A percentile compares a stretch with the other conserved stretches of the same genome.
Conservation (phyloP, 2,329 filamentous ascomycete species). For the Alternaria hordeiaustralica region DNA sequence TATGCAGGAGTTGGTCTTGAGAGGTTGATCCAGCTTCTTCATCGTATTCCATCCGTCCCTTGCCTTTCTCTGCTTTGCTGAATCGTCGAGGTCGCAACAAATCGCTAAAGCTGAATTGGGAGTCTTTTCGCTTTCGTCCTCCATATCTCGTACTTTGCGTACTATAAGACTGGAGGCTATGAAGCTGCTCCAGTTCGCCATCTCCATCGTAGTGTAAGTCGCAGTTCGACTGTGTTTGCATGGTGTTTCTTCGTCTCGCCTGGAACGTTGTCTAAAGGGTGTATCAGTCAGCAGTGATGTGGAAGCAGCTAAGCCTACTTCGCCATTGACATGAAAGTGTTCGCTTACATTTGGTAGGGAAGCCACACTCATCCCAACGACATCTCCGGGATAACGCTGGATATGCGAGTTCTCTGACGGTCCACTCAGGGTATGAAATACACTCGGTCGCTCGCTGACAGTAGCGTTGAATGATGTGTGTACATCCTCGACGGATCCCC, state of each 20-base stretch:
- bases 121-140: slow-evolving; percentile 9
- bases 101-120: slow-evolving; percentile 1
- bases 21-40: background rate
- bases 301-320: slow-evolving; percentile 9
- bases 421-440: background rate
- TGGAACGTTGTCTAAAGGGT: slow-evolving; percentile 6
- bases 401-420: background rate
- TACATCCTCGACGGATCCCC: slow-evolving; percentile 1
- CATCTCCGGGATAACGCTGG: background rate
- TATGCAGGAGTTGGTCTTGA: background rate
- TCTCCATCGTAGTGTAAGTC: background rate
- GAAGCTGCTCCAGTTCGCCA: background rate
- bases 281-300: slow-evolving; percentile 11
- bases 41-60: background rate
- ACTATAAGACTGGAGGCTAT: background rate
- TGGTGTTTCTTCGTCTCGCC: background rate
- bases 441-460: background rate
- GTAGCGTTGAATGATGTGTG: background rate
- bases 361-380: background rate
- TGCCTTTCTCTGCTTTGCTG: slow-evolving; percentile 12
- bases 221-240: background rate
- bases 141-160: background rate
- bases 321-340: slow-evolving; percentile 3
- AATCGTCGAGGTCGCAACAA: background rate
- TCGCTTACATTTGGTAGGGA: slow-evolving; percentile 11